phyloP scores from a whole-genome alignment of 148 eudicot genomes.

The Arctostaphylos glauca region DNA sequence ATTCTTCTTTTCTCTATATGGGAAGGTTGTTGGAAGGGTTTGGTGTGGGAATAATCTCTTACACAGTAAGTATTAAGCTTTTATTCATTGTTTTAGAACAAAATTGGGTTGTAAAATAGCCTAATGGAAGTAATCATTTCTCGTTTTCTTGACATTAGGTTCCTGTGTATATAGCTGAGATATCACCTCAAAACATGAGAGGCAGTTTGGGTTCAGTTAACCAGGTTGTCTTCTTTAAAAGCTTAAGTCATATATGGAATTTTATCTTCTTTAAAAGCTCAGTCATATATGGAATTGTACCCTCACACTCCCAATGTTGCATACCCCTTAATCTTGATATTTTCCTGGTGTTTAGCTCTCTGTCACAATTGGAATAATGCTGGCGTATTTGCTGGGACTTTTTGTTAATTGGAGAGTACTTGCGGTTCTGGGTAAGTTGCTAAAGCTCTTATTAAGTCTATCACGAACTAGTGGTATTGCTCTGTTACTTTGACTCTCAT shows the following conservation, averaged over 20 bases:
- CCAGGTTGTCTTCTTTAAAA: constrained; percentile 53
- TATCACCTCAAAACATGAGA: constrained; percentile 88
- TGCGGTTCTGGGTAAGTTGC: constrained; percentile 70
- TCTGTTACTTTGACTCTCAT: not conserved
- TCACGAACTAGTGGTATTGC: not conserved
- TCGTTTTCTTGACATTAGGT: constrained; percentile 44
- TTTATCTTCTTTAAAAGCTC: constrained; percentile 7
- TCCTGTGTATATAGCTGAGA: constrained; percentile 96
- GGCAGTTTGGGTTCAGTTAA: constrained; percentile 91
- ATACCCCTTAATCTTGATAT: constrained; percentile 14
- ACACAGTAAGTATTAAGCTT: constrained; percentile 46
- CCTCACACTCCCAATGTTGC: no score
- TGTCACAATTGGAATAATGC: constrained; percentile 90
- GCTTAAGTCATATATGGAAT: not conserved
- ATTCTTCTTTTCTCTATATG: constrained; percentile 83
- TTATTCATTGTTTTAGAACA: not conserved
- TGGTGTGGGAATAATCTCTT: constrained; percentile 93
- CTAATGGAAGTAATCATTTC: not conserved
- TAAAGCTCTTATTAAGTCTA: not conserved
- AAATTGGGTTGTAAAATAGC: not conserved
- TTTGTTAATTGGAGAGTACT: constrained; percentile 84
- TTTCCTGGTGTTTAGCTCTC: constrained; percentile 51
- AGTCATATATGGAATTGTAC: not conserved
- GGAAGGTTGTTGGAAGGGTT: constrained; percentile 96
- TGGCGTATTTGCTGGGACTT: constrained; percentile 89